Base-by-base conservation (phyloP, 345 rosid genomes). In the Moricandia arvensis region DNA sequence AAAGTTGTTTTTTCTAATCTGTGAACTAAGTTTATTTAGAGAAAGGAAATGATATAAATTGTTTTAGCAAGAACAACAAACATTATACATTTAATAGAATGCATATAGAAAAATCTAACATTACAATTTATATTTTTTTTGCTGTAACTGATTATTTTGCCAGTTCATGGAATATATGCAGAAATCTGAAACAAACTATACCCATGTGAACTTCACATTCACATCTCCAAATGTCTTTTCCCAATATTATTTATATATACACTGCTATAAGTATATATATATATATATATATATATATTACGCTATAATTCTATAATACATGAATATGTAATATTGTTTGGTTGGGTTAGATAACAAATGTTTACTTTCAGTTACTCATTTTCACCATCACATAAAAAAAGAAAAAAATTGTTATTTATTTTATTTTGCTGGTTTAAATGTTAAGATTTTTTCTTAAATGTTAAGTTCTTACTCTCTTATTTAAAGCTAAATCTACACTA, bases 121-220 rank as follows among this genome's bases (percentile, higher is more conserved):
- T 43, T 16, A 16, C 18, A 53, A 6, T 13, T 45, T 45, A 13
- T n/a, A 47, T 59, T 43, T 26, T 69, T 7, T 55, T 53, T 17
- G 8, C n/a, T 41, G n/a, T 31, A 21, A 24, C 49, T 33, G 49
- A 45, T 41, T 30, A 18, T 49, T 17, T 47, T 18, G 49, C 45
- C 57, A 49, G 24, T 61, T 37, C 59, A 69, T 47, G 41, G 67
- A 59, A 60, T 60, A 61, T 75, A 49, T 17, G 57, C 57, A 49
- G 57, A 49, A 49, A 16, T 49, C 57, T 15, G 57, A 60, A 47
- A 68, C 62, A 75, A 60, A 67, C 43, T 34, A 49, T 49, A 57
- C 37, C 70, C 75, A 76, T 69, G 70, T 69, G 75, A 49, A 49
- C 57, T 49, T 49, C 57, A 49, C 24, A 49, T 49, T 49, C 57